Conservation (phyloP, 192 early-diverging fungal species). For the Backusella mclennaniae region DNA sequence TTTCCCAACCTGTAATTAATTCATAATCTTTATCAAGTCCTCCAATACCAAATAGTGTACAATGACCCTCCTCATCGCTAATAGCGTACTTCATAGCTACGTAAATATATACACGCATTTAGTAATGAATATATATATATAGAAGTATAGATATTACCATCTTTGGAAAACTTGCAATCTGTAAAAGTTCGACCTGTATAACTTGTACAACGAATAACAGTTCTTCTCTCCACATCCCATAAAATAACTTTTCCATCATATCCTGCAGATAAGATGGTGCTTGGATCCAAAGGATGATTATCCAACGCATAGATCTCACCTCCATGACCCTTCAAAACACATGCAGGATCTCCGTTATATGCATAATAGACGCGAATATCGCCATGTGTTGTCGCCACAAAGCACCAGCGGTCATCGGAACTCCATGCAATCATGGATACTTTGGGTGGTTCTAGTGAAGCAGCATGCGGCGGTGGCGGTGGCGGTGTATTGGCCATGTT, state of each 20-base stretch:
- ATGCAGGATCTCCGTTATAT: slow-evolving; percentile 52
- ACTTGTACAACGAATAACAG: slow-evolving; percentile 16
- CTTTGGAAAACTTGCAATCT: slow-evolving; percentile 72
- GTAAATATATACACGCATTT: neutral
- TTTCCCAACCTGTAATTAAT: slow-evolving; percentile 42
- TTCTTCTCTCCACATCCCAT: slow-evolving; percentile 58
- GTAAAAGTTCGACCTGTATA: slow-evolving; percentile 58
- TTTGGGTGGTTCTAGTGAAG: slow-evolving; percentile 13
- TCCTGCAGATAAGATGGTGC: slow-evolving; percentile 74
- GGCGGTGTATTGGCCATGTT: neutral
- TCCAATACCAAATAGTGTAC: slow-evolving; percentile 68
- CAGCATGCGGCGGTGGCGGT: neutral
- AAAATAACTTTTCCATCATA: slow-evolving; percentile 81
- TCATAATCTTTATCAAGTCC: slow-evolving; percentile 45
- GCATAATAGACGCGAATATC: slow-evolving; percentile 69
- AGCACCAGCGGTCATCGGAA: slow-evolving; percentile 61
- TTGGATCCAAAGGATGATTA: slow-evolving; percentile 69
- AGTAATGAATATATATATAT: neutral
- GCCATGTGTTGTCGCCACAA: slow-evolving; percentile 69
- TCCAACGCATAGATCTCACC: slow-evolving; percentile 72
- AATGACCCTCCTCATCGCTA: slow-evolving; percentile 68
- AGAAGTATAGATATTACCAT: slow-evolving; percentile 46
- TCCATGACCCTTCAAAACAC: slow-evolving; percentile 56
- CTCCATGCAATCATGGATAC: slow-evolving; percentile 74
- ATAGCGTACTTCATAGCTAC: slow-evolving; percentile 59